A percentile compares a stretch with the other conserved stretches of the same genome.
phyloP scores from a whole-genome alignment of 2,329 filamentous ascomycete genomes.

The Pestalotiopsis sp. region DNA sequence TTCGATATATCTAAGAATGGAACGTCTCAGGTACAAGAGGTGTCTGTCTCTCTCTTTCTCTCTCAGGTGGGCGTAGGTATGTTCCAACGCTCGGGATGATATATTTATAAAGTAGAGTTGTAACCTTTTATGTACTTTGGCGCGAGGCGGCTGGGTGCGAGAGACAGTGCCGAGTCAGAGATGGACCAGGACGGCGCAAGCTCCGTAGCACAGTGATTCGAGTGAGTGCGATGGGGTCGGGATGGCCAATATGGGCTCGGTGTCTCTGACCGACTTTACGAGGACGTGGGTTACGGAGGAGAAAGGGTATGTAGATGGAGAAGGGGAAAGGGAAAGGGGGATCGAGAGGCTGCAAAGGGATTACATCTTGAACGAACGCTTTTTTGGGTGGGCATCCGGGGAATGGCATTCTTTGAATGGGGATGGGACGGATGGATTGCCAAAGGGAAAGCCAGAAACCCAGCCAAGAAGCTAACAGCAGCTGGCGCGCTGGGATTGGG shows the following conservation, averaged over 20 bases:
- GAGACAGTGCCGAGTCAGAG: not conserved
- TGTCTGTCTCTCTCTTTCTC: not conserved
- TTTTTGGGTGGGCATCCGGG: not conserved
- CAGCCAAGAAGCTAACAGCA: slow-evolving; percentile 15
- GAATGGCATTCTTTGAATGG: not conserved
- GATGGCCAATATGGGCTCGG: not conserved
- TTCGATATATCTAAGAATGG: not conserved
- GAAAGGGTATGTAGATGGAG: not conserved
- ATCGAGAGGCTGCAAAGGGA: not conserved
- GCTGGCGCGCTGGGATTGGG: slow-evolving; percentile 1
- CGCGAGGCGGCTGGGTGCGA: not conserved
- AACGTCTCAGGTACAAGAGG: not conserved
- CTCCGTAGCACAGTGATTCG: not conserved
- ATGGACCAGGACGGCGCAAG: slow-evolving; percentile 7
- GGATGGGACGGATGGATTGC: not conserved
- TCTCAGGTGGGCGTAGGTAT: not conserved
- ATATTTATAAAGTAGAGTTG: not conserved
- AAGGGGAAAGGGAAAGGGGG: not conserved
- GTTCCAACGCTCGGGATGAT: not conserved
- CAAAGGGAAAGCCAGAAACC: not conserved
- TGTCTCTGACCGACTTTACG: not conserved
- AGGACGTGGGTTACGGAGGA: not conserved
- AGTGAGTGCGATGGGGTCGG: not conserved
- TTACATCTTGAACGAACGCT: slow-evolving; percentile 13
- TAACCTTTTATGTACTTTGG: not conserved